Evolutionary conservation across 2,329 filamentous ascomycete genomes (phyloP).

Genomic region (Beauveria bassiana): DNA sequence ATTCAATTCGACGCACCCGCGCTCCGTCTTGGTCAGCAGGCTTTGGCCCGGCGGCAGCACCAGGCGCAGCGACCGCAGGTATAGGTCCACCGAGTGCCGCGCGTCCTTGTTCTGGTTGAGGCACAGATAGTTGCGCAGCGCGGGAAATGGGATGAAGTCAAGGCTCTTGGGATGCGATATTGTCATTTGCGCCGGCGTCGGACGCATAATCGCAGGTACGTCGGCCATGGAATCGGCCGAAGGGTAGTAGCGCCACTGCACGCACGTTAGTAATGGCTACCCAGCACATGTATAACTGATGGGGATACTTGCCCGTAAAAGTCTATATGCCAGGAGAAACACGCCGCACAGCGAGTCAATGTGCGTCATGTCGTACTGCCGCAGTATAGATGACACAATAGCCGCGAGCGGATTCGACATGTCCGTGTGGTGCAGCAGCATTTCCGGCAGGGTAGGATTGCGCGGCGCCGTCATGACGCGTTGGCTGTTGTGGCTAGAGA

Average conservation of each 20-base stretch:
- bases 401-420: constrained; percentile 17
- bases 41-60: constrained; percentile 14
- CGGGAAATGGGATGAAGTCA: constrained; percentile 14
- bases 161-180: constrained; percentile 12
- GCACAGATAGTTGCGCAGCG: constrained; percentile 14
- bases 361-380: constrained; percentile 18
- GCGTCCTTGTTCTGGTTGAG: constrained; percentile 7
- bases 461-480: constrained; percentile 16
- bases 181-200: constrained; percentile 11
- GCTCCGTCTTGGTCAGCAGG: constrained; percentile 13
- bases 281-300: not conserved
- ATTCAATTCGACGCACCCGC: constrained; percentile 15
- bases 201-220: constrained; percentile 11
- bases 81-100: constrained; percentile 11
- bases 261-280: not conserved
- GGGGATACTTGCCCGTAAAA: constrained; percentile 16
- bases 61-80: constrained; percentile 13
- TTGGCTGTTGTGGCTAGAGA: constrained; percentile 16
- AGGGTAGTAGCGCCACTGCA: constrained; percentile 13
- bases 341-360: constrained; percentile 19
- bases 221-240: constrained; percentile 6
- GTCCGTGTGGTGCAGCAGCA: constrained; percentile 18
- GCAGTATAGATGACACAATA: constrained; percentile 17
- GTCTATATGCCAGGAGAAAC: constrained; percentile 19
- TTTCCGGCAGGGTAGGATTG: constrained; percentile 17